Conservation (phyloP, 495 filamentous ascomycete species). For the Hypoxylon trugodes region DNA sequence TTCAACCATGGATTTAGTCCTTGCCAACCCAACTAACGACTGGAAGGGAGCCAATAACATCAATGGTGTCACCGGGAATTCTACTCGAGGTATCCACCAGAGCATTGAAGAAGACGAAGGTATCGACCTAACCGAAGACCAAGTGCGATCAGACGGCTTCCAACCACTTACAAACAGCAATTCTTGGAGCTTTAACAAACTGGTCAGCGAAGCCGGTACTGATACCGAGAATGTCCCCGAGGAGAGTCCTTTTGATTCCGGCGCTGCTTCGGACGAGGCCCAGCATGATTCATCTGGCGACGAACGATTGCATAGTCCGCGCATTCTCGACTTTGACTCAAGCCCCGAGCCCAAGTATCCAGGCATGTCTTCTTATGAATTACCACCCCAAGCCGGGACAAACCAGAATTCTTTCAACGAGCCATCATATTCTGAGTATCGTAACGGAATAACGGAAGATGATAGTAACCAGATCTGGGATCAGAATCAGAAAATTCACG, state of each 20-base stretch:
- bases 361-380: conserved; percentile 35
- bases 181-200: conserved; percentile 51
- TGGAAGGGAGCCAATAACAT: conserved; percentile 7
- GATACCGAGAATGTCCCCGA: conserved; percentile 39
- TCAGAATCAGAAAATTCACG: conserved; percentile 41
- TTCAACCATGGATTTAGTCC: conserved; percentile 32
- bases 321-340: conserved; percentile 26
- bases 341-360: conserved; percentile 39
- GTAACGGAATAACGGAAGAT: conserved; percentile 35
- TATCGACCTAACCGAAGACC: conserved; percentile 43
- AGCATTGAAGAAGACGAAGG: conserved; percentile 51
- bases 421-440: conserved; percentile 17
- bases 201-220: conserved; percentile 1
- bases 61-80: conserved; percentile 17
- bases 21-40: background rate
- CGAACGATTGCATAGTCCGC: conserved; percentile 38
- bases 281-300: conserved; percentile 49
- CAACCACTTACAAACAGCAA: conserved; percentile 28
- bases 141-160: conserved; percentile 5
- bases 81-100: conserved; percentile 19
- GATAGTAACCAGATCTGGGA: conserved; percentile 45
- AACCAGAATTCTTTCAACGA: conserved; percentile 31
- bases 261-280: conserved; percentile 48
- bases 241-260: conserved; percentile 45
- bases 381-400: conserved; percentile 16